Evolutionary conservation across 2,329 filamentous ascomycete genomes (phyloP).

Genomic region (Paracorniculantispora psalliotae): DNA sequence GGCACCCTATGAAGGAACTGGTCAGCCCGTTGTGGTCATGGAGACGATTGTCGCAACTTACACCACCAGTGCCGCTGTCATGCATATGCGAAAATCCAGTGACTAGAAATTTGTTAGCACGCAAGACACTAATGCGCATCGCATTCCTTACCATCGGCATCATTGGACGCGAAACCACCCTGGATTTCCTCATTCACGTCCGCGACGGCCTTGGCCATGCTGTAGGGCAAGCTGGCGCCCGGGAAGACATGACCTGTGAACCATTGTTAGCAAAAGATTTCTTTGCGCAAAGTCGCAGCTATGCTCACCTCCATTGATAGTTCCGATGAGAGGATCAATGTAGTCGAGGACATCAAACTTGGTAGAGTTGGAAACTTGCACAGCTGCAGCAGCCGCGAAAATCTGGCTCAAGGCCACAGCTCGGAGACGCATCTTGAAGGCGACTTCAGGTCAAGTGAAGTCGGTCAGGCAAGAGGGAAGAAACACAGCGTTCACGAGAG

Average conservation of each 20-base stretch:
- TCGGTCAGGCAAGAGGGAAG: not conserved
- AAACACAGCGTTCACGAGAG: not conserved
- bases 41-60: slow-evolving; percentile 19
- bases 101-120: slow-evolving; percentile 17
- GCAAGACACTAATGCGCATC: not conserved
- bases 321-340: slow-evolving; percentile 25
- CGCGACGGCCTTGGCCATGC: slow-evolving; percentile 26
- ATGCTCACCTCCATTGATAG: slow-evolving; percentile 21
- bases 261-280: not conserved
- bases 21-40: not conserved
- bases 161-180: slow-evolving; percentile 24
- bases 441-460: not conserved
- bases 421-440: slow-evolving; percentile 1
- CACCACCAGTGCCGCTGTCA: slow-evolving; percentile 26
- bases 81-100: slow-evolving; percentile 29
- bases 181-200: slow-evolving; percentile 23
- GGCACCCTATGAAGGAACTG: slow-evolving; percentile 24
- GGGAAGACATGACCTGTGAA: slow-evolving; percentile 25
- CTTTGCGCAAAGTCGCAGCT: not conserved
- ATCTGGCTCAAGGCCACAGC: not conserved
- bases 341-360: slow-evolving; percentile 20
- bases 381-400: not conserved
- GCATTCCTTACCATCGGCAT: slow-evolving; percentile 18
- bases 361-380: not conserved
- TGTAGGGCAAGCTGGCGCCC: slow-evolving; percentile 25